phyloP scores from a whole-genome alignment of 202 grass and related monocot species.

The Schoenoplectus tabernaemontani region DNA sequence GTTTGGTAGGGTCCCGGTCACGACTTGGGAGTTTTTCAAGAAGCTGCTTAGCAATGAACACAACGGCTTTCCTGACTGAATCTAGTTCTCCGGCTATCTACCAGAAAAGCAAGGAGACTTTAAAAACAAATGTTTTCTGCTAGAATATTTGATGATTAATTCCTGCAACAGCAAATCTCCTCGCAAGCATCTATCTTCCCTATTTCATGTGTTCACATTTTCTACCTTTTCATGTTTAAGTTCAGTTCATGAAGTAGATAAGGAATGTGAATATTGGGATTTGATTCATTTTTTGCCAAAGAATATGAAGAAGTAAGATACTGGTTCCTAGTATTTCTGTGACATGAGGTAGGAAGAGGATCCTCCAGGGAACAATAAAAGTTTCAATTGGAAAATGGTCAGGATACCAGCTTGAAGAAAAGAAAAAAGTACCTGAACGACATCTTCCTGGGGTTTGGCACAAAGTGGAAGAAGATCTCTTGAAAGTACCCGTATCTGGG shows the following conservation, averaged over 20 bases:
- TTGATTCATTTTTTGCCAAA: too few species aligned
- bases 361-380: background rate
- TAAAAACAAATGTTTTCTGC: too few species aligned
- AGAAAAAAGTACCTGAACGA: conserved; percentile 62
- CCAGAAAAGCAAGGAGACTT: conserved; percentile 19
- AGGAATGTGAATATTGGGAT: background rate
- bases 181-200: background rate
- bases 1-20: conserved; percentile 28
- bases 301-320: too few species aligned
- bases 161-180: too few species aligned
- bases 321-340: too few species aligned
- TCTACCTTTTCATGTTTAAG: background rate
- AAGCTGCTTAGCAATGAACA: conserved; percentile 49
- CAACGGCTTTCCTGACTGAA: conserved; percentile 72
- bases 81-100: conserved; percentile 67
- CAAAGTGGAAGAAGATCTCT: conserved; percentile 74
- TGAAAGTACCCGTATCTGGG: conserved; percentile 62
- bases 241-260: background rate
- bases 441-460: conserved; percentile 56
- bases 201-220: background rate
- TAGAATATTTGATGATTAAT: too few species aligned
- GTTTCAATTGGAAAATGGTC: conserved; percentile 3
- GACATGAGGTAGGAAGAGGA: too few species aligned
- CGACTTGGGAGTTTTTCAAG: conserved; percentile 52
- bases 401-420: background rate